A percentile compares a stretch with the other conserved stretches of the same genome.
These are phyloP conservation scores for Vitis hybrid DNA, from an alignment of 177 flowering plant species.

Conservation along the genomic window DNA sequence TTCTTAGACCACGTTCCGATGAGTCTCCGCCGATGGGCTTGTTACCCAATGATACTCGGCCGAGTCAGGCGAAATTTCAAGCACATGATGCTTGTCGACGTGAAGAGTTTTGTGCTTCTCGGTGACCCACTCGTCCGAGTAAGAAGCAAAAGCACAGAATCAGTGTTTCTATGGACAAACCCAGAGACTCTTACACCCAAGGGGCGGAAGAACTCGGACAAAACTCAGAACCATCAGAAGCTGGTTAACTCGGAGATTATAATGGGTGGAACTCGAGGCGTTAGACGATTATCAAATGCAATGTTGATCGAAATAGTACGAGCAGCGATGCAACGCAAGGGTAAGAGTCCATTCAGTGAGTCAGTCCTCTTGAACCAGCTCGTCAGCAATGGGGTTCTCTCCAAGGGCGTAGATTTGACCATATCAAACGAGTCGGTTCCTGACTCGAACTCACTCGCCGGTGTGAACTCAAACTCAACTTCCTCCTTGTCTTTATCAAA, in stretches of 20 bases:
- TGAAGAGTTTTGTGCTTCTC: slow-evolving; percentile 37
- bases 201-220: slow-evolving; percentile 32
- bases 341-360: slow-evolving; percentile 53
- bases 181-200: slow-evolving; percentile 17
- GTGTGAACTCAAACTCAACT: slow-evolving; percentile 14
- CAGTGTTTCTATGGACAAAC: slow-evolving; percentile 32
- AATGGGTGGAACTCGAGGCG: slow-evolving; percentile 67
- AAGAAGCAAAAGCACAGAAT: slow-evolving; percentile 46
- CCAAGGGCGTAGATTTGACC: slow-evolving; percentile 44
- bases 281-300: slow-evolving; percentile 56
- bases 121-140: slow-evolving; percentile 67
- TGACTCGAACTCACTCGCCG: slow-evolving; percentile 38
- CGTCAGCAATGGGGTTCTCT: slow-evolving; percentile 38
- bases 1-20: slow-evolving; percentile 68
- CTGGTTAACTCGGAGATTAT: slow-evolving; percentile 36
- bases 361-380: slow-evolving; percentile 66
- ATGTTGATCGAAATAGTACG: slow-evolving; percentile 71
- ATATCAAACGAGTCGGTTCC: slow-evolving; percentile 38
- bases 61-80: slow-evolving; percentile 68
- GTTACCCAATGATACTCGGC: slow-evolving; percentile 90
- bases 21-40: slow-evolving; percentile 77
- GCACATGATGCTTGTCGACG: slow-evolving; percentile 64
- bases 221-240: slow-evolving; percentile 18
- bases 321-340: slow-evolving; percentile 53
- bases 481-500: slow-evolving; percentile 13